Conservation (phyloP, 208 protist genomes). For the Crithidia sp. region DNA sequence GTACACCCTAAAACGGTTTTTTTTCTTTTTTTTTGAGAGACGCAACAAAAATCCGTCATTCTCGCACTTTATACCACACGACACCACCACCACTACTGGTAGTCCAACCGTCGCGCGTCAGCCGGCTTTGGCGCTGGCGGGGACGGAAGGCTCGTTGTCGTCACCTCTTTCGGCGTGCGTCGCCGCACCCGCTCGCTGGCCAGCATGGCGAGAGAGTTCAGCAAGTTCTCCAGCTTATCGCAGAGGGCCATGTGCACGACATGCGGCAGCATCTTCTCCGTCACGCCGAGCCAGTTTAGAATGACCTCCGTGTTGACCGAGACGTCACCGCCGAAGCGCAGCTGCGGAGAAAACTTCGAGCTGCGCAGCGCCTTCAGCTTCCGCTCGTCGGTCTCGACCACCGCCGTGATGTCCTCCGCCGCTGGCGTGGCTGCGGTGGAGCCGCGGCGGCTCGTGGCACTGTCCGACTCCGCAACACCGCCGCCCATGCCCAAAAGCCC, state of each 20-base stretch:
- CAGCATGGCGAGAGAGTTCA: slow-evolving; percentile 38
- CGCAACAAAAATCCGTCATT: too few relatives aligned
- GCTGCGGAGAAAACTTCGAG: slow-evolving; percentile 83
- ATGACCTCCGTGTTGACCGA: slow-evolving; percentile 91
- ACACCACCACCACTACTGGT: not conserved
- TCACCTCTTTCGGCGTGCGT: not conserved
- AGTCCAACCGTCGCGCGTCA: slow-evolving; percentile 1
- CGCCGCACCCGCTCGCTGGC: slow-evolving; percentile 48
- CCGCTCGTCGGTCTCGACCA: slow-evolving; percentile 24
- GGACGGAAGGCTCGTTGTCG: not conserved
- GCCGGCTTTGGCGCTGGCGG: not conserved
- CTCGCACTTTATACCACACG: too few relatives aligned
- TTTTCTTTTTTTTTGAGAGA: too few relatives aligned
- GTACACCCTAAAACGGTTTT: too few relatives aligned
- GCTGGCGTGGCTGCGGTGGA: not conserved
- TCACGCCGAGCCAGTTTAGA: slow-evolving; percentile 88
- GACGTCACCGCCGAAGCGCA: slow-evolving; percentile 88
- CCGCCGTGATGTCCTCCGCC: not conserved
- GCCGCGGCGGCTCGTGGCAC: not conserved
- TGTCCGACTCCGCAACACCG: slow-evolving; percentile 1
- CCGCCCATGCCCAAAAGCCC: not conserved
- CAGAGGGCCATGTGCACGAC: slow-evolving; percentile 69
- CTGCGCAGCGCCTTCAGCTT: slow-evolving; percentile 57
- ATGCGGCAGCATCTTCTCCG: slow-evolving; percentile 86
- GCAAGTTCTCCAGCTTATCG: slow-evolving; percentile 62